Base-by-base conservation (phyloP, 345 rosid genomes). In the Citrus cavaleriei region DNA sequence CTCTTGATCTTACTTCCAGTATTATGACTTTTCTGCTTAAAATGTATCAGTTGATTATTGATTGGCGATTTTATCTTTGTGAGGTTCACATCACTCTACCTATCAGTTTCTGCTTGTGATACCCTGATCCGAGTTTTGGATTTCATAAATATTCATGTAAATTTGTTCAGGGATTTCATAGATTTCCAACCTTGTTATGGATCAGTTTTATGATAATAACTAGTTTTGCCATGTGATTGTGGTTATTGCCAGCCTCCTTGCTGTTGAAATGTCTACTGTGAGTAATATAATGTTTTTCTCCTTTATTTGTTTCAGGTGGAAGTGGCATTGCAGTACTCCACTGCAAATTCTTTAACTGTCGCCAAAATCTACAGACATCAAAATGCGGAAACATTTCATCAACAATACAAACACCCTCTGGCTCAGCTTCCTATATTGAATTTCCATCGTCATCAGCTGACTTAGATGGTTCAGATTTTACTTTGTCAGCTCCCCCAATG, bases 301-400 rank as follows among this genome's bases (percentile, higher is more conserved):
- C 22, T 37, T 24, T 6, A 18, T 35, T 71, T 78, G 25, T 7
- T 68, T 61, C 69, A 92, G 91, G 92, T 81, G 87, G 82, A 78
- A 90, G 89, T 68, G 81, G 93, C 83, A 78, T 88, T 62, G 91
- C 90, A 79, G 51, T 78, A 28, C 76, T 83, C 10, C 88, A 88
- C 77, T 90, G 93, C 79, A 80, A 69, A 65, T 92, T 89, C 84
- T 82, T 89, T 58, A 38, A 75, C 30, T 46, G 82, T 70, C 86
- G 91, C 66, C 88, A 3, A 16, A 49, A 49, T 16, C 55, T 49
- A 49, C 19, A 12, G 55, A 49, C 57, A 74, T 78, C 88, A 60
- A 86, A 75, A 65, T 91, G 96, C 77, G 75, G 78, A 19, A 75
- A 37, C 54, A 81, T 46, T 70, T 70, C 79, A n/a, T 73, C 70